Percentiles rank a stretch among this genome's conserved stretches.
phyloP scores from a whole-genome alignment of 2,329 filamentous ascomycete species.

The Talaromyces islandicus region DNA sequence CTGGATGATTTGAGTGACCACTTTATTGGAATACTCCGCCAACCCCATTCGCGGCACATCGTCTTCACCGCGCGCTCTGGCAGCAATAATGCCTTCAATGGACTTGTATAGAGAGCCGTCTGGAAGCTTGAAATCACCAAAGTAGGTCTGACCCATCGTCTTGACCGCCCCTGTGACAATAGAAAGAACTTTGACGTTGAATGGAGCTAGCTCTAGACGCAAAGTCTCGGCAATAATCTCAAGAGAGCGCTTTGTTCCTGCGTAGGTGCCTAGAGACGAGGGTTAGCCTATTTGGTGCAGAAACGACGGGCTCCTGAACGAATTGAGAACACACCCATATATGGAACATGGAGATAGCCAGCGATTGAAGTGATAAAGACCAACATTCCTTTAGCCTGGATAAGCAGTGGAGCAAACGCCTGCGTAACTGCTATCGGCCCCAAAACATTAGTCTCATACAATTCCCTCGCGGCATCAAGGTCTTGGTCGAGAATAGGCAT shows the following conservation, averaged over 20 bases:
- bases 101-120: constrained; percentile 15
- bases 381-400: constrained; percentile 2
- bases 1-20: constrained; percentile 7
- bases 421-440: constrained; percentile 27
- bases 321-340: constrained; percentile 15
- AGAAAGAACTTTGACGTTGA: constrained; percentile 15
- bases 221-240: constrained; percentile 18
- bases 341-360: constrained; percentile 22
- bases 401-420: constrained; percentile 27
- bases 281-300: neutral
- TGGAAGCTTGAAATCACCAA: constrained; percentile 14
- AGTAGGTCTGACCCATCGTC: constrained; percentile 14
- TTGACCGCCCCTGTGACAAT: constrained; percentile 16
- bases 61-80: constrained; percentile 10
- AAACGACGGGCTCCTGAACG: neutral
- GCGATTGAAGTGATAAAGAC: constrained; percentile 30
- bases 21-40: constrained; percentile 10
- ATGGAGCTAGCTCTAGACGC: constrained; percentile 18
- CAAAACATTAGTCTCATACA: constrained; percentile 32
- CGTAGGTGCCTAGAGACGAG: constrained; percentile 12
- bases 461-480: constrained; percentile 19
- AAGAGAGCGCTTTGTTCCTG: constrained; percentile 18
- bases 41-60: constrained; percentile 7
- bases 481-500: constrained; percentile 5
- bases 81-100: constrained; percentile 13